Evolutionary conservation across 352 stramenopile species (phyloP), one percentile per base, ranked within the genome.

Genomic region (Globisporangium takayamanum): DNA sequence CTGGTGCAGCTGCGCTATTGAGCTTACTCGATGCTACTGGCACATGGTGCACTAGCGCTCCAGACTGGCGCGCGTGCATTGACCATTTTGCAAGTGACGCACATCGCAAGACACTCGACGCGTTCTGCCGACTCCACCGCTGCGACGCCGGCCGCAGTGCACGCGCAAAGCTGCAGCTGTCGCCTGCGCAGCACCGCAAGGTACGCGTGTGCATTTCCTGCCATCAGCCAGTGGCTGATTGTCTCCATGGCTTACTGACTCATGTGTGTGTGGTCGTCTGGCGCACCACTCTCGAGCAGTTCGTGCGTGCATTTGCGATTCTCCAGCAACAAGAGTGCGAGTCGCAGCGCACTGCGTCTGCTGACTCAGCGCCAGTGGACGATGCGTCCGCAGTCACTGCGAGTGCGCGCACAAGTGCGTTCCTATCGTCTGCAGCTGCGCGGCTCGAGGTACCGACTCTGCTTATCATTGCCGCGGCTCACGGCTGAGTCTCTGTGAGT

Each of bases 91-190:
- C 58, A 8, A 65, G 68, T 8, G 46, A 66, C 8, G 22, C 26
- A 1, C 82, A 92, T 41, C 64, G 57, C 5, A 64, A 65, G 41
- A 48, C 62, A 3, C 63, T 92, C 26, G 57, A 82, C 12, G 28
- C 53, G 1, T 92, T 92, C 54, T 92, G 82, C 47, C 63, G 63
- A 41, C 56, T 69, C 6, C 56, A 89, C 51, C 72, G 72, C n/a
- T 87, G 79, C 57, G 82, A 89, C 58, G 63, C 68, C 5, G 59
- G 72, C 46, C 74, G 70, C 18, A 36, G 71, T 36, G 37, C 55
- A n/a, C 69, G 82, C 14, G 30, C 56, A 2, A 59, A 76, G 52
- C 63, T 92, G 30, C 76, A 66, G 49, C 52, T 89, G 10, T 18
- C 57, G n/a, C 28, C 70, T 2, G 54, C 36, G 7, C 59, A 56